Evolutionary conservation across 345 rosid species (phyloP).

Genomic region (Diplotaxis tenuifolia): DNA sequence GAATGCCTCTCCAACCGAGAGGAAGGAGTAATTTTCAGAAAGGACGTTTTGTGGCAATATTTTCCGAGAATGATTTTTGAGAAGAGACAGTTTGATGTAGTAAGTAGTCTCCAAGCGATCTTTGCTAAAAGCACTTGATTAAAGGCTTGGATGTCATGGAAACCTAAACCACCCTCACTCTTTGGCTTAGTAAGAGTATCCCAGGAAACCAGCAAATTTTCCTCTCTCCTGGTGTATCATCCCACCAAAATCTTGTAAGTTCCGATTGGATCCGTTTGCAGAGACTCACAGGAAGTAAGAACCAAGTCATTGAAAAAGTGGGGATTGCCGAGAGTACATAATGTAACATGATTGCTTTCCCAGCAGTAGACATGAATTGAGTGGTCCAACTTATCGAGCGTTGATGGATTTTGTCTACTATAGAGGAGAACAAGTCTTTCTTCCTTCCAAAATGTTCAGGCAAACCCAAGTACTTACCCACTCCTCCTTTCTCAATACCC

Average conservation of each 20-base stretch:
- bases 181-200: neutral
- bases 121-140: neutral
- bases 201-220: neutral
- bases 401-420: neutral
- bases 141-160: neutral
- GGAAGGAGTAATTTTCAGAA: neutral
- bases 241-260: neutral
- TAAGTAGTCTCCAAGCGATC: neutral
- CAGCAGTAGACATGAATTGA: neutral
- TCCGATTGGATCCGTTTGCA: neutral
- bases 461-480: neutral
- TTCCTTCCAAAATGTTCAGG: neutral
- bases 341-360: neutral
- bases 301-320: neutral
- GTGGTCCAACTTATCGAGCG: neutral
- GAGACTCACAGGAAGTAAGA: neutral
- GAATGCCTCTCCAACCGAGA: neutral
- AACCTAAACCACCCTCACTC: neutral
- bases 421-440: neutral
- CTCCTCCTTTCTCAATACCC: neutral
- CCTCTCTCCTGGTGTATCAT: neutral
- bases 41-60: neutral
- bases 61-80: neutral
- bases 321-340: neutral
- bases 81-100: neutral